A percentile compares a stretch with the other conserved stretches of the same genome.
phyloP scores from a whole-genome alignment of 1,284 basidiomycete genomes.

The Leccinum proximum region DNA sequence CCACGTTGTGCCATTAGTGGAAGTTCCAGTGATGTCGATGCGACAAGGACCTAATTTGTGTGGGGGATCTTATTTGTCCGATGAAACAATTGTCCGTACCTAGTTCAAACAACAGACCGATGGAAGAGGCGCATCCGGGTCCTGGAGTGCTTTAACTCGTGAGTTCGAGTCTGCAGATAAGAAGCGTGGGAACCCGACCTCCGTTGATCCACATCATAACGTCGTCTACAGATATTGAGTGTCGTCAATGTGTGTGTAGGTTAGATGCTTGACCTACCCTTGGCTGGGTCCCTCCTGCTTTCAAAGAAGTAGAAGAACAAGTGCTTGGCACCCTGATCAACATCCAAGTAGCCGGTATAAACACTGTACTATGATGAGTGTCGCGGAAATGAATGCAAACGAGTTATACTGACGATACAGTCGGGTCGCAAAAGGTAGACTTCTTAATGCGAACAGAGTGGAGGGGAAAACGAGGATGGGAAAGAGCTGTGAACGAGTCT shows the following conservation, averaged over 20 bases:
- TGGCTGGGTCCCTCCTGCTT: conserved; percentile 62
- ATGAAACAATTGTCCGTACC: conserved; percentile 34
- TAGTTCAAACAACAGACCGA: conserved; percentile 67
- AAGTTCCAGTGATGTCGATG: conserved; percentile 47
- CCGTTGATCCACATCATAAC: conserved; percentile 75
- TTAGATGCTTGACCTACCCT: conserved; percentile 30
- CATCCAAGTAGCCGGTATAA: conserved; percentile 62
- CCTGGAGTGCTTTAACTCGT: conserved; percentile 32
- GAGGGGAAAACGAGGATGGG: conserved; percentile 45
- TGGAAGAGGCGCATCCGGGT: conserved; percentile 61
- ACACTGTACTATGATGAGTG: conserved; percentile 33
- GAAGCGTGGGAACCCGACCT: conserved; percentile 34
- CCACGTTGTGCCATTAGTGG: conserved; percentile 50
- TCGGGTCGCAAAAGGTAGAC: conserved; percentile 55
- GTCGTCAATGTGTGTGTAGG: background rate
- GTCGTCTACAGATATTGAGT: conserved; percentile 40
- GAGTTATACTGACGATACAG: conserved; percentile 47
- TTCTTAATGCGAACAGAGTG: conserved; percentile 61
- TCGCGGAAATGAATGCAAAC: background rate
- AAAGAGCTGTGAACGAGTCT: conserved; percentile 40
- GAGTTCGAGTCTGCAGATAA: conserved; percentile 12
- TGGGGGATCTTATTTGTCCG: conserved; percentile 8
- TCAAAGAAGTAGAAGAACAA: conserved; percentile 90
- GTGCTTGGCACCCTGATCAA: conserved; percentile 54
- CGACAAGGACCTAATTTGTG: conserved; percentile 47